Percentiles rank a stretch among this genome's conserved stretches.
Conservation (phyloP, 2,329 filamentous ascomycete species). For the Calycina herbarum region DNA sequence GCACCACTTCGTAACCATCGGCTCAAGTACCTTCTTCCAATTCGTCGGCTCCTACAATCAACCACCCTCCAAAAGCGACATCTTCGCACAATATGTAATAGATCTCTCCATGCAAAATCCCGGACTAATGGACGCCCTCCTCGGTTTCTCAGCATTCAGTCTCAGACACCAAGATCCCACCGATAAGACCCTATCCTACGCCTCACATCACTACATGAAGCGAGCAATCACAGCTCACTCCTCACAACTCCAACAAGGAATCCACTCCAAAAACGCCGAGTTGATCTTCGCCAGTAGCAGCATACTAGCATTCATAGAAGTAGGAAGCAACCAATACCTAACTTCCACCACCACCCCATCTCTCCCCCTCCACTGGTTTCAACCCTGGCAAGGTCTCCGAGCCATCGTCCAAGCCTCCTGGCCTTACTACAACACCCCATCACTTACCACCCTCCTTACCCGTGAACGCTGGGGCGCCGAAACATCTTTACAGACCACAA, state of each 20-base stretch:
- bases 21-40: constrained; percentile 57
- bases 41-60: constrained; percentile 7
- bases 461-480: too few species aligned
- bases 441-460: too few species aligned
- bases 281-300: constrained; percentile 59
- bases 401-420: too few species aligned
- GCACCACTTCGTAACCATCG: constrained; percentile 61
- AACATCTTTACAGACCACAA: too few species aligned
- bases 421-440: too few species aligned
- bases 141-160: constrained; percentile 61
- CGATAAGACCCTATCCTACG: constrained; percentile 55
- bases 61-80: background rate
- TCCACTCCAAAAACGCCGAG: constrained; percentile 57
- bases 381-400: background rate
- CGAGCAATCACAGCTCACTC: constrained; percentile 61
- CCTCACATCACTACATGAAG: constrained; percentile 62
- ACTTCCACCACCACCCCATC: background rate
- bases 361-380: background rate
- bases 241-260: constrained; percentile 53
- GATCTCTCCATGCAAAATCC: constrained; percentile 35
- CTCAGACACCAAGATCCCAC: constrained; percentile 54
- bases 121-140: constrained; percentile 59
- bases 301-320: constrained; percentile 49
- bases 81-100: constrained; percentile 5
- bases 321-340: background rate